Evolutionary conservation across 768 basidiomycete genomes (phyloP), one percentile per base, ranked within the genome.

Genomic region (Leccinum arenicola): DNA sequence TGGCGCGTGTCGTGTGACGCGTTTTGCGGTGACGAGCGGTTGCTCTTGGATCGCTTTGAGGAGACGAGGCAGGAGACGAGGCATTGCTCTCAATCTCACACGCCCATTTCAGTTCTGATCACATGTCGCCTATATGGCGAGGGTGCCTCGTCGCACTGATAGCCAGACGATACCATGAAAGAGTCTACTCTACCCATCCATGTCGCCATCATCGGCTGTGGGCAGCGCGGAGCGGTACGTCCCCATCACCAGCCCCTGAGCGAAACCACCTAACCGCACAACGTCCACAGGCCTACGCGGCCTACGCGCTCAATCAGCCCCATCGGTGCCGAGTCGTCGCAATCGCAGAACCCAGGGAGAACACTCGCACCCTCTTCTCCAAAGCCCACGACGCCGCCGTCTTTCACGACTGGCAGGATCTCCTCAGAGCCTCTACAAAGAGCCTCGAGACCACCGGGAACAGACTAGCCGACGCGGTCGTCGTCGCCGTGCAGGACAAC

Each of bases 401-500:
- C 45, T 95, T 93, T 67, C 68, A 76, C 14, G 79, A 84, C 10
- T 94, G 89, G 87, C 75, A 85, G 52, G 88, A 88, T 35, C 80
- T 95, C 23, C 77, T 82, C 51, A 77, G 80, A 4, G 87, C 88
- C 0, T 92, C 91, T 15, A 77, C 82, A 45, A 85, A 88, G 65
- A 82, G 83, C 4, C 80, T 90, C 64, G 77, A 76, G 52, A 82
- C 84, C 3, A 73, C 83, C 43, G 90, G 90, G 2, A 83, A 78
- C 61, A 84, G 86, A 17, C 82, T 95, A 12, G 91, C 90, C 4
- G 92, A 95, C 70, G 92, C 91, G 0, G 84, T 94, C 15, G 66
- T 94, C 56, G 80, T 95, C 62, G 81, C 89, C 6, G 89, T 94
- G 1, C 91, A 92, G 62, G 93, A 95, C 66, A 75, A 80, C 40